Conservation (phyloP, 257 asterid genomes). For the Nicotiana obtusifolia region DNA sequence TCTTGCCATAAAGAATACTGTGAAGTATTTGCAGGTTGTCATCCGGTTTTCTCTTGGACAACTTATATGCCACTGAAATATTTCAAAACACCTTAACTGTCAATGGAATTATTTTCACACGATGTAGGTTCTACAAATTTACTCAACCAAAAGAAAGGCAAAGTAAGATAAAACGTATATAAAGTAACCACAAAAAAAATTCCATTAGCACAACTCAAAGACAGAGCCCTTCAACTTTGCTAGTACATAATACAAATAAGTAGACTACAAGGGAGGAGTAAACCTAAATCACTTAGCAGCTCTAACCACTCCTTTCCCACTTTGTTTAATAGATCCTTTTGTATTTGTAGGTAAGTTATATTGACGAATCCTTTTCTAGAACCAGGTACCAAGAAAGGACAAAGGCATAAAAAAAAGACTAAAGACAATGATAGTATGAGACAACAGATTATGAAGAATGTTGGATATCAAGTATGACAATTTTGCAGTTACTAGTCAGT, state of each 20-base stretch:
- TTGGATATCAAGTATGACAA: not conserved
- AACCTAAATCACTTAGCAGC: not conserved
- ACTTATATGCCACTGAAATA: conserved; percentile 76
- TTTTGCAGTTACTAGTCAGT: not conserved
- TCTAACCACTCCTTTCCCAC: not conserved
- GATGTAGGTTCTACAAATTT: not conserved
- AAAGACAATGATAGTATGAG: not conserved
- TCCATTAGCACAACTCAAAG: not conserved
- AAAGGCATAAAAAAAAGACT: not conserved
- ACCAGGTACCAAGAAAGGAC: not conserved
- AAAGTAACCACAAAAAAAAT: not conserved
- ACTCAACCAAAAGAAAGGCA: not conserved
- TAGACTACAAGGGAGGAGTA: not conserved
- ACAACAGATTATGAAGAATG: not conserved
- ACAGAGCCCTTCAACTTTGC: not conserved
- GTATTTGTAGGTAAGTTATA: not conserved
- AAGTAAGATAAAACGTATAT: not conserved
- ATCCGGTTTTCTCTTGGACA: conserved; percentile 90
- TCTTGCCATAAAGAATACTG: conserved; percentile 78
- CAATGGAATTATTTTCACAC: not conserved
- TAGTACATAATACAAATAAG: not conserved
- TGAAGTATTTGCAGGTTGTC: conserved; percentile 85
- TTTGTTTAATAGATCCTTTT: not conserved
- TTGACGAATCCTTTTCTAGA: not conserved
- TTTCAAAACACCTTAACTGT: not conserved